These are phyloP conservation scores for Xylaria sp. DNA, from an alignment of 2,329 filamentous ascomycete genomes.

Conservation along the genomic window DNA sequence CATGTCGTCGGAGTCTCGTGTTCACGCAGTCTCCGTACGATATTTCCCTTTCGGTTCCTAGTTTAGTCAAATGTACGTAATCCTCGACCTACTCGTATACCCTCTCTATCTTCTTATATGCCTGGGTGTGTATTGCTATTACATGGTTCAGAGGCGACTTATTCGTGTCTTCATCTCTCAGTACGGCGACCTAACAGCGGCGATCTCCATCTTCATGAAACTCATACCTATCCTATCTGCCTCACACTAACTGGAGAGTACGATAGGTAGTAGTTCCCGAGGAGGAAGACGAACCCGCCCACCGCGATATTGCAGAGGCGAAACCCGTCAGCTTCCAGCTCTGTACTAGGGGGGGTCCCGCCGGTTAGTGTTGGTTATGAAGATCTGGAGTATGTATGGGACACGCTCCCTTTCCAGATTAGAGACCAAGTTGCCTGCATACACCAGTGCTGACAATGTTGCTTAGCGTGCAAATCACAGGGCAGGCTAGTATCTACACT, in stretches of 20 bases:
- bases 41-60: neutral
- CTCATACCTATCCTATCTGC: neutral
- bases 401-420: neutral
- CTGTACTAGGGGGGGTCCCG: neutral
- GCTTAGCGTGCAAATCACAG: neutral
- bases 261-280: neutral
- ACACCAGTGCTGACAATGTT: neutral
- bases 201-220: neutral
- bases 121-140: no score
- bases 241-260: neutral
- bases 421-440: neutral
- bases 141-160: no score
- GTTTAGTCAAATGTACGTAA: neutral
- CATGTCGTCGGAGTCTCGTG: conserved; percentile 1
- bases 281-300: neutral
- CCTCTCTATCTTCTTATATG: no score
- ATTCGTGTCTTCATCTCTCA: neutral
- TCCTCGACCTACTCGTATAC: neutral
- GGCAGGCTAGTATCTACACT: neutral
- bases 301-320: neutral
- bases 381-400: neutral
- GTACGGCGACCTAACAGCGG: neutral
- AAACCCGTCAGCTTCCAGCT: neutral
- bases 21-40: neutral
- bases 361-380: neutral